These are phyloP conservation scores for Aspergillus latus DNA, from an alignment of 2,329 filamentous ascomycete species.

Conservation along the genomic window DNA sequence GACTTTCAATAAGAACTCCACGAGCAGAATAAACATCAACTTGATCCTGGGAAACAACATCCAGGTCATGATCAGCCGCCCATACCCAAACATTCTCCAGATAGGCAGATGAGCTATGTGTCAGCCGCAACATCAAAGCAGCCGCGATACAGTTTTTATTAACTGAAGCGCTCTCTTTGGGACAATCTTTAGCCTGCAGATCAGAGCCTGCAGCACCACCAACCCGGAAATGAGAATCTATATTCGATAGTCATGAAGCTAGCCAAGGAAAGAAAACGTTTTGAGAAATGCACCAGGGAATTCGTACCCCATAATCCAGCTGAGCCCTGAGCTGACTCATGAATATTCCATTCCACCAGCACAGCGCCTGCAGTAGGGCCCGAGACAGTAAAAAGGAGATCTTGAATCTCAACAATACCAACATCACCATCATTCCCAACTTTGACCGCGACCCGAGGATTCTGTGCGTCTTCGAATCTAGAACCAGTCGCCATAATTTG, in stretches of 20 bases:
- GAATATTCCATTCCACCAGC: constrained; percentile 40
- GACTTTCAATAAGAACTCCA: not conserved
- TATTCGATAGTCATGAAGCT: too few species aligned
- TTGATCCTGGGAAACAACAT: not conserved
- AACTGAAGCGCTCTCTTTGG: constrained; percentile 20
- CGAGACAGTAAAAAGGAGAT: constrained; percentile 37
- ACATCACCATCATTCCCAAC: constrained; percentile 33
- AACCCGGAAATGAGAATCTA: constrained; percentile 36
- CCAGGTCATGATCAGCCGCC: constrained; percentile 13
- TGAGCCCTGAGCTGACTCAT: constrained; percentile 29
- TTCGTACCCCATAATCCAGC: constrained; percentile 24
- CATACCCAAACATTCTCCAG: constrained; percentile 37
- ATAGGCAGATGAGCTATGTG: constrained; percentile 47
- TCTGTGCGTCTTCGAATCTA: constrained; percentile 29
- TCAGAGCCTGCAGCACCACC: constrained; percentile 40
- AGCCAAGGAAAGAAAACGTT: too few species aligned
- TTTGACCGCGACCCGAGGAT: constrained; percentile 27
- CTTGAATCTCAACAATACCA: constrained; percentile 38
- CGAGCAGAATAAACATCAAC: not conserved
- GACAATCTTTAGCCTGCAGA: constrained; percentile 32
- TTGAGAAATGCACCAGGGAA: too few species aligned
- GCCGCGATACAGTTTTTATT: constrained; percentile 31
- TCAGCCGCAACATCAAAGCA: constrained; percentile 63
- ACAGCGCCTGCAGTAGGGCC: constrained; percentile 39
- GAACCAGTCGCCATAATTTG: constrained; percentile 35